phyloP scores from a whole-genome alignment of 2,329 filamentous ascomycete species.

The Scortechinia acanthostroma region DNA sequence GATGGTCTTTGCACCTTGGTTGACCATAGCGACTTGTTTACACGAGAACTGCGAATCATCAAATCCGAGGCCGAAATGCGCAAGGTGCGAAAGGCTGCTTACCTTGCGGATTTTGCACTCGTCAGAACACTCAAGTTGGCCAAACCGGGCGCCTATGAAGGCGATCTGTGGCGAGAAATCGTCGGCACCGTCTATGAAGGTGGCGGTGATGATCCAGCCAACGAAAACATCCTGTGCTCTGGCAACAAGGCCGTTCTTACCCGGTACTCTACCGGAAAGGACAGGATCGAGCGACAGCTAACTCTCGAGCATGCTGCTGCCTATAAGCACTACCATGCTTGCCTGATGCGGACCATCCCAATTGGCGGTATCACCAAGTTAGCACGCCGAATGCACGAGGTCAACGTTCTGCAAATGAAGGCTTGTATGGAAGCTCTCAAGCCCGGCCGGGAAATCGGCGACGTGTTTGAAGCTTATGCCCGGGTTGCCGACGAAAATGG shows the following conservation, averaged over 20 bases:
- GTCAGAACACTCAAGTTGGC: conserved; percentile 20
- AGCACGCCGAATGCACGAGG: no score
- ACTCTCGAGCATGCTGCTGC: conserved; percentile 20
- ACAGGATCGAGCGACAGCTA: conserved; percentile 18
- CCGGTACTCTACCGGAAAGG: conserved; percentile 18
- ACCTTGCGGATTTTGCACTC: conserved; percentile 20
- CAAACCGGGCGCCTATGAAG: conserved; percentile 22
- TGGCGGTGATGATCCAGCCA: conserved; percentile 22
- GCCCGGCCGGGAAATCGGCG: no score
- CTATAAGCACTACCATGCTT: conserved; percentile 22
- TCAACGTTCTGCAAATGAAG: no score
- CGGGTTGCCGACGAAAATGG: no score
- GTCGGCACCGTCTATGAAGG: conserved; percentile 21
- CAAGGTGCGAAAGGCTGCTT: conserved; percentile 20
- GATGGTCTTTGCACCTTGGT: no score
- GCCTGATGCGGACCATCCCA: conserved; percentile 21
- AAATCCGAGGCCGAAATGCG: conserved; percentile 18
- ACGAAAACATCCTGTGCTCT: conserved; percentile 21
- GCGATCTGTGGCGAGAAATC: conserved; percentile 22
- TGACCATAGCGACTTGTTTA: no score
- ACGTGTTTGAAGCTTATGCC: no score
- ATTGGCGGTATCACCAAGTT: no score
- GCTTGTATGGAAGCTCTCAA: no score
- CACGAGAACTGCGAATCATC: conserved; percentile 17
- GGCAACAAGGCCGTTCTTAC: conserved; percentile 20